phyloP scores from a whole-genome alignment of 345 rosid genomes.

The Eucalyptus dawsonii region DNA sequence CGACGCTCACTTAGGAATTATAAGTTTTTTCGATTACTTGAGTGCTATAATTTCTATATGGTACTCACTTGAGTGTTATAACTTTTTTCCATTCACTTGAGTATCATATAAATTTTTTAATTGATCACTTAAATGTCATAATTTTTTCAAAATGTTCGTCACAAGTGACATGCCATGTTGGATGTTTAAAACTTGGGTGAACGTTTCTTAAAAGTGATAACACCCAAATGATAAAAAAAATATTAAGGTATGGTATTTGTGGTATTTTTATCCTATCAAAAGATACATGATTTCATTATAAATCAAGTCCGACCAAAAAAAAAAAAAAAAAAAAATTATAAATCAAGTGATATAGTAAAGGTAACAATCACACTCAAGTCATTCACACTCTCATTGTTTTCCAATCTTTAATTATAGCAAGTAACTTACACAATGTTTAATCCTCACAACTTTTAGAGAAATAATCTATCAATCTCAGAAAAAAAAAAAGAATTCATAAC shows the following conservation, averaged over 20 bases:
- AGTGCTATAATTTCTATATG: neutral
- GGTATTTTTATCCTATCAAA: neutral
- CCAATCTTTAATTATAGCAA: neutral
- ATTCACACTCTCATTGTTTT: neutral
- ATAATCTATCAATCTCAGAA: neutral
- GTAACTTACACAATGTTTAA: neutral
- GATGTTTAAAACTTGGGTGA: neutral
- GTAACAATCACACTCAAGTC: neutral
- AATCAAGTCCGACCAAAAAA: too few relatives aligned
- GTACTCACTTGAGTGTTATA: neutral
- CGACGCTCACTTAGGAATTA: accelerated
- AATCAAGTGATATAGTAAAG: neutral
- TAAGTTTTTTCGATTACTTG: neutral
- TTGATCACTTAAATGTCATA: neutral
- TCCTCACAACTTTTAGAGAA: neutral
- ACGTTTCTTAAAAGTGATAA: neutral
- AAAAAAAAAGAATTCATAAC: neutral
- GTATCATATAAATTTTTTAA: neutral
- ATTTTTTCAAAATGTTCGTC: neutral
- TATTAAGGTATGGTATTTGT: neutral
- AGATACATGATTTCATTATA: neutral
- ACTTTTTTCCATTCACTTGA: neutral
- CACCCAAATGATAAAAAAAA: neutral
- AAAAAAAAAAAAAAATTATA: too few relatives aligned
- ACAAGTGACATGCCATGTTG: neutral